Base-by-base conservation (phyloP, 2,329 filamentous ascomycete species). In the Scytalidium sp. region DNA sequence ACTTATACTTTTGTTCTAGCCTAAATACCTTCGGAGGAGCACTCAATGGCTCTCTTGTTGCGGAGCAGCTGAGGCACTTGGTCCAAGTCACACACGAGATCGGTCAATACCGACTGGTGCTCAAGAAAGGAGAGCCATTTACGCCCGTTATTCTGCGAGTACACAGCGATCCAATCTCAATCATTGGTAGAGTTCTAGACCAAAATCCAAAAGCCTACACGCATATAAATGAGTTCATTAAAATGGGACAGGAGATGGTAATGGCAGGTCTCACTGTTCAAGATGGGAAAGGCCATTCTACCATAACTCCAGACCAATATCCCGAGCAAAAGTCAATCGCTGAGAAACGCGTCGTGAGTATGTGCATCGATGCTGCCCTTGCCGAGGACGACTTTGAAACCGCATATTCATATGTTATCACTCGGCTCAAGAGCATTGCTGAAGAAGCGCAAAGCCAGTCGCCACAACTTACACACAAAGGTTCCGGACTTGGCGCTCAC, bases 351-450 rank as follows among this genome's bases (percentile, higher is more conserved):
- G 83, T 94, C 45, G 85, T 84, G 5, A 85, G 87, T 51, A 90
- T 93, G 86, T 90, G 88, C 55, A 83, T 93, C 39, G 84, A 90
- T 63, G 84, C 87, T 13, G 87, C 89, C 11, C 75, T 94, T 1
- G 75, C 76, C 9, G 88, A 92, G 62, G 84, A 91, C 55, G 90
- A 84, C 63, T 94, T 94, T 53, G 90, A 95, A 64, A 94, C 89
- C 0, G 89, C 89, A 10, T 94, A 93, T 65, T 92, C 88, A 0
- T 93, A 89, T 62, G 85, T 92, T 2, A 80, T 90, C 43, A 90
- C 84, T 61, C 81, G 86, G 19, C 74, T 94, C 0, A 74, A 76
- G 7, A 64, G 68, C 8, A 61, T 68, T 22, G 58, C 63, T 57
- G 57, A 64, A 60, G 54, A 58, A 47, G 51, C 62, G 15, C 58